Conservation (phyloP, 1,284 basidiomycete species). For the Marasmius sp. region DNA sequence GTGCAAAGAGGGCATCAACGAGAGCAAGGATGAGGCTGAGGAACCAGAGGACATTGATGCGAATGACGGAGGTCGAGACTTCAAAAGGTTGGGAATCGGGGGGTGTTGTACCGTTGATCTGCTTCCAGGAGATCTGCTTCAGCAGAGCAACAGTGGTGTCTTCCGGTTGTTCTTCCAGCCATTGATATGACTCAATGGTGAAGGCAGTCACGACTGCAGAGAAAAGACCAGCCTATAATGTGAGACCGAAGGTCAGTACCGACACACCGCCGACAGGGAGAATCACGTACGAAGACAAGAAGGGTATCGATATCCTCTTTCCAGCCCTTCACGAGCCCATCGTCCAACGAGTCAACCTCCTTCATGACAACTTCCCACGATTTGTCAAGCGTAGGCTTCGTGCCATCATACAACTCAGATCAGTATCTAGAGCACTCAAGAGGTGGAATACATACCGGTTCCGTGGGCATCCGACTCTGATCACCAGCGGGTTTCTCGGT, state of each 20-base stretch:
- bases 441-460: no score
- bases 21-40: conserved; percentile 6
- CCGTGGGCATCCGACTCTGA: no score
- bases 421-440: no score
- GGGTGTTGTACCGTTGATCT: background rate
- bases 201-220: background rate
- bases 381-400: background rate
- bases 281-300: background rate
- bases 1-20: conserved; percentile 2
- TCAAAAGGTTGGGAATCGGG: background rate
- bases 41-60: background rate
- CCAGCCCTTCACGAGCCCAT: background rate
- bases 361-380: background rate
- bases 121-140: background rate
- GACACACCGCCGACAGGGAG: no score
- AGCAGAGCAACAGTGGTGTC: background rate
- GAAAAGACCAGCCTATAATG: background rate
- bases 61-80: background rate
- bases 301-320: background rate
- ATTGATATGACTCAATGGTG: background rate
- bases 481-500: no score
- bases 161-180: background rate
- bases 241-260: no score
- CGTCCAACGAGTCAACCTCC: background rate
- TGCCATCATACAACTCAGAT: no score